phyloP scores from a whole-genome alignment of 441 rosid species.

The Syzygium syzygioides region DNA sequence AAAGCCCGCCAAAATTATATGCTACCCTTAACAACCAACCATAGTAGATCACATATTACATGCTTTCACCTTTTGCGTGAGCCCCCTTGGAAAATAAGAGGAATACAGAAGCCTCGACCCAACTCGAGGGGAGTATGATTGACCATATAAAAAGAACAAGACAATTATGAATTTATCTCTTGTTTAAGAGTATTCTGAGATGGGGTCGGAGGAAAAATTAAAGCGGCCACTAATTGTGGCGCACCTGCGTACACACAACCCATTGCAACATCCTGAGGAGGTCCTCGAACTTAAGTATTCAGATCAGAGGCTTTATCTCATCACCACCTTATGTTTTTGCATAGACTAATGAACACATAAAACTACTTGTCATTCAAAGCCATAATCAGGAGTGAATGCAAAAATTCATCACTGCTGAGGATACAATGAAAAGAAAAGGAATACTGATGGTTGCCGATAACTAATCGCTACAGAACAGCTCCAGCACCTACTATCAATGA shows the following conservation, averaged over 20 bases:
- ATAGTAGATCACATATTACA: too few species aligned
- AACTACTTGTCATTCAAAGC: neutral
- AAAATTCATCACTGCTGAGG: neutral
- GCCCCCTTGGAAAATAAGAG: slow-evolving; percentile 67
- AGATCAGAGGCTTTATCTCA: neutral
- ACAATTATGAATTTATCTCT: neutral
- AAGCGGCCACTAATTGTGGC: neutral
- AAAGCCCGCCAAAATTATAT: too few species aligned
- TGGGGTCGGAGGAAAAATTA: neutral
- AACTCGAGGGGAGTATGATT: slow-evolving; percentile 68
- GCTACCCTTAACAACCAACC: too few species aligned
- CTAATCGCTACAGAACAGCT: neutral
- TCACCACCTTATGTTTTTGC: neutral
- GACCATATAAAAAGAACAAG: slow-evolving; percentile 67
- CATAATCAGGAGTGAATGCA: neutral
- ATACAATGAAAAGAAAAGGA: neutral
- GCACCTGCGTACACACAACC: neutral
- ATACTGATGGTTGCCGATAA: neutral
- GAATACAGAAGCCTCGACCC: slow-evolving; percentile 77
- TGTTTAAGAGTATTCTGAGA: neutral
- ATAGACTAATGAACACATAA: neutral
- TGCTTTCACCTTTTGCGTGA: slow-evolving; percentile 49
- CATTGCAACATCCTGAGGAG: neutral
- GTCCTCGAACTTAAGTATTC: neutral
- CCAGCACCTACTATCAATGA: neutral